phyloP scores from a whole-genome alignment of 129 eudicot genomes.

The carrot (Daucus carota) region DNA sequence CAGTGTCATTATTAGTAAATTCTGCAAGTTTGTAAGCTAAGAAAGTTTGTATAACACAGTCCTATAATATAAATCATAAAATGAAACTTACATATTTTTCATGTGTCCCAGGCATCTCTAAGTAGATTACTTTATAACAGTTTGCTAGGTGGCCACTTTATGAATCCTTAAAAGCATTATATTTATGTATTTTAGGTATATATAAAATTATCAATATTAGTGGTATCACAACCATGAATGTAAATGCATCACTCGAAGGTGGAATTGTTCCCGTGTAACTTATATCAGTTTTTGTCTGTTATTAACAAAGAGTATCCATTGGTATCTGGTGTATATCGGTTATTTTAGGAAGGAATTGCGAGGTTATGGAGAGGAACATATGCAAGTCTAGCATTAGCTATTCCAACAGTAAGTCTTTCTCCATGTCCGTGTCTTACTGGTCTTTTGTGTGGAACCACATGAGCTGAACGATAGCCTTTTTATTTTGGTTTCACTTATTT shows the following conservation, averaged over 20 bases:
- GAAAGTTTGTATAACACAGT: too few species aligned
- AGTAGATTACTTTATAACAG: neutral
- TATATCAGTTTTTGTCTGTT: neutral
- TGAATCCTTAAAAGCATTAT: neutral
- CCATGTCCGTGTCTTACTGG: neutral
- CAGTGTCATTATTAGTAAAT: too few species aligned
- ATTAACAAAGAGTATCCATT: neutral
- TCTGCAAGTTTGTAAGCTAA: too few species aligned
- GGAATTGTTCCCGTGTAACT: neutral
- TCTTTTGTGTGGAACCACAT: neutral
- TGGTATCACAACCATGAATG: neutral
- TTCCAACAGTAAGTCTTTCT: slow-evolving; percentile 64
- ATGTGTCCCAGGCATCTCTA: neutral
- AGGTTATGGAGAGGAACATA: slow-evolving; percentile 89
- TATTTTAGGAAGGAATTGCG: slow-evolving; percentile 65
- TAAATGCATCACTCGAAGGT: neutral
- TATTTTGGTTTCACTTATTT: too few species aligned
- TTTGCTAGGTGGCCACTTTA: neutral
- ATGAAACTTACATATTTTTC: neutral
- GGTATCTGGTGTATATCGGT: slow-evolving; percentile 6
- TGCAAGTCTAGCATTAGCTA: slow-evolving; percentile 82
- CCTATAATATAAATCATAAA: too few species aligned
- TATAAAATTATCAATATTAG: neutral
- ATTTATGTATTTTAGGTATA: neutral
- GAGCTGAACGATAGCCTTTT: neutral